Conservation (phyloP, 2,329 filamentous ascomycete species). For the Cytospora mali region DNA sequence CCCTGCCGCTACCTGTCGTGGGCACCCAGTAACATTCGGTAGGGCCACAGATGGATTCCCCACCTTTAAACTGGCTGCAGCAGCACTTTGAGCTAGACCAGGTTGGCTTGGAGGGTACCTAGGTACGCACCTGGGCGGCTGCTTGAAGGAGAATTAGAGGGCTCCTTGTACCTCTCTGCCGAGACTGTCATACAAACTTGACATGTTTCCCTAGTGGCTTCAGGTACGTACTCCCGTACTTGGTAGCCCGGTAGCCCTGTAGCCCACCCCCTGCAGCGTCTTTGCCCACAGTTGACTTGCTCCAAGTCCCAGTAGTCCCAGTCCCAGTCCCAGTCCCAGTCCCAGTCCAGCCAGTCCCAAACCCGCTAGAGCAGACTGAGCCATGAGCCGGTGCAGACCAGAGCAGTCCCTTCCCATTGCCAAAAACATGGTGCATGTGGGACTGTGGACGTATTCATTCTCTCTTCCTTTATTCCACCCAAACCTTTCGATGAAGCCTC, state of each 20-base stretch:
- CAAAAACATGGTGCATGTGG: slow-evolving; percentile 3
- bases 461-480: slow-evolving; percentile 3
- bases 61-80: slow-evolving; percentile 1
- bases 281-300: neutral
- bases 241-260: neutral
- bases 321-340: neutral
- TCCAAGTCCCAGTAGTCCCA: neutral
- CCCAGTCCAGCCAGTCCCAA: neutral
- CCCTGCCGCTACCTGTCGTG: neutral
- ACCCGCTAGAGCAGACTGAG: neutral
- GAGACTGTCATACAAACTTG: neutral
- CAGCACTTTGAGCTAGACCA: too few species aligned
- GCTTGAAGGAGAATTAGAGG: neutral
- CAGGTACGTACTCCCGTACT: neutral
- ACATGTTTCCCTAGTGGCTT: neutral
- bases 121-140: too few species aligned
- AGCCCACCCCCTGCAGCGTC: neutral
- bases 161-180: neutral
- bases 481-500: slow-evolving; percentile 21
- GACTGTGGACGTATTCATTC: slow-evolving; percentile 3
- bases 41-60: slow-evolving; percentile 1
- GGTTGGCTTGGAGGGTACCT: neutral
- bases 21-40: neutral
- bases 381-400: neutral
- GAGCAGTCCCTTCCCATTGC: neutral